Percentiles rank a stretch among this genome's conserved stretches.
phyloP scores from a whole-genome alignment of 208 protist species.

The Trypanosoma lewisi region DNA sequence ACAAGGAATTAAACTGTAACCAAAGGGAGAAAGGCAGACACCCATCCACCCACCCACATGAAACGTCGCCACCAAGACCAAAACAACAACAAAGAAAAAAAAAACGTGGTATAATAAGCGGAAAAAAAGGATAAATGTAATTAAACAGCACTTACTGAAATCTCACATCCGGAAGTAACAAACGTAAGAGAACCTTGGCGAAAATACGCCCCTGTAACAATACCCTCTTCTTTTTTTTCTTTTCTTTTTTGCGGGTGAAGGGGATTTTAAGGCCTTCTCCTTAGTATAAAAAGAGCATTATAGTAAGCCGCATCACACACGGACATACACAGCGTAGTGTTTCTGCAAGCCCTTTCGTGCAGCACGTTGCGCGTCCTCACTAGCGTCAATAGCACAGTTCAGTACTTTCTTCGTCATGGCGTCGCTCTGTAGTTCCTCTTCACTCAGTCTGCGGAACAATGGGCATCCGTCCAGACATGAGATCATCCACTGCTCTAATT shows the following conservation, averaged over 20 bases:
- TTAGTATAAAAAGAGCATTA: neutral
- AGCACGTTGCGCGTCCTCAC: conserved; percentile 88
- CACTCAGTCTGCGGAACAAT: conserved; percentile 86
- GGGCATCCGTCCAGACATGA: conserved; percentile 92
- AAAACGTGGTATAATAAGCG: no score
- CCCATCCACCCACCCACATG: no score
- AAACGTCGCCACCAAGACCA: no score
- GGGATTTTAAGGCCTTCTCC: neutral
- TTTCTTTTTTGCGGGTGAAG: neutral
- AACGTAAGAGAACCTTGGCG: no score
- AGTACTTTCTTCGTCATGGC: conserved; percentile 53
- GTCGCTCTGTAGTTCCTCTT: conserved; percentile 50
- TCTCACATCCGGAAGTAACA: neutral
- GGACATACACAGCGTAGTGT: conserved; percentile 51
- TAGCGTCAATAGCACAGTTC: conserved; percentile 55
- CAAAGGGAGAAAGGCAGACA: neutral
- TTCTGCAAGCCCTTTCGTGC: conserved; percentile 76
- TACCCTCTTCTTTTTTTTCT: no score
- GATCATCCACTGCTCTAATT: conserved; percentile 93
- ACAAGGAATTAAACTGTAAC: neutral
- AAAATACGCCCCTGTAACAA: no score
- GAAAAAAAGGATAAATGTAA: no score
- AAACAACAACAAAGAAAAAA: neutral
- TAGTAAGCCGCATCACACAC: neutral
- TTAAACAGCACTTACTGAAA: neutral